A percentile compares a stretch with the other conserved stretches of the same genome.
These are phyloP conservation scores for Sonneratia caseolaris DNA, from an alignment of 345 rosid genomes.

Conservation along the genomic window DNA sequence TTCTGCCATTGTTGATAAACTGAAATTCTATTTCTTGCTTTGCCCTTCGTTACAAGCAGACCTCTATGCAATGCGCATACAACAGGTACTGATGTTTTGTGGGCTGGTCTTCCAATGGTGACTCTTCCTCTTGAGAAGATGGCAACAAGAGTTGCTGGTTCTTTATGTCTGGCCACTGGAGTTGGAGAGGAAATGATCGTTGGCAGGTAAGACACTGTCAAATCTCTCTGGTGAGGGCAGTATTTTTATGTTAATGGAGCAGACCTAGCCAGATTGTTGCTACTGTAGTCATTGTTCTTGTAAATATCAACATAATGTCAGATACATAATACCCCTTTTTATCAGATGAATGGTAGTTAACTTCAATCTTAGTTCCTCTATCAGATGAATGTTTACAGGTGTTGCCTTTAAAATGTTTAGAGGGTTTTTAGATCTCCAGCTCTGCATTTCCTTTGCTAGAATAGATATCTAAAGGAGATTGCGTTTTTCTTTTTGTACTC, in stretches of 20 bases:
- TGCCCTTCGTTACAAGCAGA: constrained; percentile 19
- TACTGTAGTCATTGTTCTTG: too few species aligned
- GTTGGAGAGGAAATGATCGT: constrained; percentile 98
- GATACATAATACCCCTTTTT: too few species aligned
- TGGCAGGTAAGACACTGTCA: constrained; percentile 35
- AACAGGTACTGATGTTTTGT: constrained; percentile 92
- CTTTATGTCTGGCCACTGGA: constrained; percentile 92
- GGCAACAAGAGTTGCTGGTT: constrained; percentile 99
- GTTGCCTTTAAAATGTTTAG: not conserved
- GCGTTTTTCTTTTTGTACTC: too few species aligned
- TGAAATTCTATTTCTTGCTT: not conserved
- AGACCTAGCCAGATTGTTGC: too few species aligned
- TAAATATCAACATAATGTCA: too few species aligned
- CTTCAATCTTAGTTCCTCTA: not conserved
- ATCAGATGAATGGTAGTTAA: too few species aligned
- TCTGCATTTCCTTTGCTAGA: not conserved
- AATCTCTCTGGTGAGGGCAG: too few species aligned
- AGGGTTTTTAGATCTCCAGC: not conserved
- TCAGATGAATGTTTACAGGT: not conserved
- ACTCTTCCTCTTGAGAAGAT: constrained; percentile 94
- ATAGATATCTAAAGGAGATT: not conserved
- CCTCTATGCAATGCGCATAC: constrained; percentile 99
- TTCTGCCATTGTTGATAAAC: not conserved
- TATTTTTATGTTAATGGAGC: too few species aligned
- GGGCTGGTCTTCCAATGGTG: constrained; percentile 99